Evolutionary conservation across 345 rosid species (phyloP).

Genomic region (Camelina neglecta): DNA sequence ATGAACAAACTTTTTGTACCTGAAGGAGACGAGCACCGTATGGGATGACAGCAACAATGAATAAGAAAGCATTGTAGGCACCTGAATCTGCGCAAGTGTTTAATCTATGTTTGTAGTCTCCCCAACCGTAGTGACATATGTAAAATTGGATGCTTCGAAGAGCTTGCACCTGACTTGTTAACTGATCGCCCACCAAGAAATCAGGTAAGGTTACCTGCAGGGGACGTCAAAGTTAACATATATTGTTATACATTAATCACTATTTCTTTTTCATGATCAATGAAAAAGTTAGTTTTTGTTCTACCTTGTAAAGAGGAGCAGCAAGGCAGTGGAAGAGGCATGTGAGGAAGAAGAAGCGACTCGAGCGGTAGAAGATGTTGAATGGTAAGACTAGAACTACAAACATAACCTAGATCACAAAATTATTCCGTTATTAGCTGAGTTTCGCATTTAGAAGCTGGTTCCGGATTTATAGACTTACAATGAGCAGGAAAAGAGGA

Average conservation of each 20-base stretch:
- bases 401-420: constrained; percentile 35
- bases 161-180: constrained; percentile 83
- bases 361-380: constrained; percentile 46
- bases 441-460: neutral
- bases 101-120: constrained; percentile 50
- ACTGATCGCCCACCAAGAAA: constrained; percentile 70
- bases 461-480: constrained; percentile 31
- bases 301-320: constrained; percentile 48
- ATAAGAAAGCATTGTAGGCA: constrained; percentile 51
- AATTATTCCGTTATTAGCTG: neutral
- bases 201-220: constrained; percentile 69
- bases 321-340: constrained; percentile 45
- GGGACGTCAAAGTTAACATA: neutral
- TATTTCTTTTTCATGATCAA: neutral
- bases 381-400: constrained; percentile 38
- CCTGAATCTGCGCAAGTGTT: constrained; percentile 47
- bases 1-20: constrained; percentile 38
- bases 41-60: constrained; percentile 67
- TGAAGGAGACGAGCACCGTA: constrained; percentile 62
- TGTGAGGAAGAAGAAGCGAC: constrained; percentile 47
- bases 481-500: constrained; percentile 49
- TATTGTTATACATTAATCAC: neutral
- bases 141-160: constrained; percentile 73
- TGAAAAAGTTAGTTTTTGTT: neutral
- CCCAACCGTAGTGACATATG: constrained; percentile 75